phyloP scores from a whole-genome alignment of 2,329 filamentous ascomycete genomes.

The Sphaerulina populicola region DNA sequence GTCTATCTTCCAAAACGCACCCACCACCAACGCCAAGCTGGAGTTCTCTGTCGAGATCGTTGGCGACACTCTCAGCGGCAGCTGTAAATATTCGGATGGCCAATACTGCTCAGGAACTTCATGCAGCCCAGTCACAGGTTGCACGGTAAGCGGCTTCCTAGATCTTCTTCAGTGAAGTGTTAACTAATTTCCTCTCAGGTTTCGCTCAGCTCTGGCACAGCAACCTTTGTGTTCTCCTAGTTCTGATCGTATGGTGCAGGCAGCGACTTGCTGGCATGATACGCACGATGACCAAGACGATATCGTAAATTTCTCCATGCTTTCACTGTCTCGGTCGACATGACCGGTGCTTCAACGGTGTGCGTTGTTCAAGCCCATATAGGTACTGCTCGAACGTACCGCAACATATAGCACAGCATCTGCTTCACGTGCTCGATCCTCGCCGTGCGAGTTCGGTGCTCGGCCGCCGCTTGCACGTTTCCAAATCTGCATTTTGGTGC shows the following conservation, averaged over 20 bases:
- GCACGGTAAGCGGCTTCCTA: slow-evolving; percentile 61
- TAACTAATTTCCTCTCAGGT: slow-evolving; percentile 35
- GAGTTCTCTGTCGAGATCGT: slow-evolving; percentile 71
- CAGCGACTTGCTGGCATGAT: slow-evolving; percentile 5
- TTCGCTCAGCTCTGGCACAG: slow-evolving; percentile 43
- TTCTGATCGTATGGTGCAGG: slow-evolving; percentile 11
- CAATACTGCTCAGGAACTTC: slow-evolving; percentile 48
- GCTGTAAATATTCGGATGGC: slow-evolving; percentile 60
- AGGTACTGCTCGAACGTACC: slow-evolving; percentile 17
- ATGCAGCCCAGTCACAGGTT: slow-evolving; percentile 52
- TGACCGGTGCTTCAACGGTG: slow-evolving; percentile 20
- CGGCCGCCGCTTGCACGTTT: slow-evolving; percentile 15
- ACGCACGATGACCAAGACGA: slow-evolving; percentile 16
- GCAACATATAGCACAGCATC: slow-evolving; percentile 17
- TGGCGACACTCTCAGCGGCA: slow-evolving; percentile 53
- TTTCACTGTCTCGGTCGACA: slow-evolving; percentile 14
- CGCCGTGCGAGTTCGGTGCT: slow-evolving; percentile 22
- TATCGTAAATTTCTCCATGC: slow-evolving; percentile 8
- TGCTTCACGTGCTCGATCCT: slow-evolving; percentile 16
- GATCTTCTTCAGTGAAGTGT: not conserved
- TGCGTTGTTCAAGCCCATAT: too few species aligned
- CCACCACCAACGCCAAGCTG: slow-evolving; percentile 61
- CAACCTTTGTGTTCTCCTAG: slow-evolving; percentile 41
- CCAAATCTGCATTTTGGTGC: slow-evolving; percentile 12
- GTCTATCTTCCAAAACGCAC: slow-evolving; percentile 75